Base-by-base conservation (phyloP, 1,284 basidiomycete genomes). In the Melampsora americana region DNA sequence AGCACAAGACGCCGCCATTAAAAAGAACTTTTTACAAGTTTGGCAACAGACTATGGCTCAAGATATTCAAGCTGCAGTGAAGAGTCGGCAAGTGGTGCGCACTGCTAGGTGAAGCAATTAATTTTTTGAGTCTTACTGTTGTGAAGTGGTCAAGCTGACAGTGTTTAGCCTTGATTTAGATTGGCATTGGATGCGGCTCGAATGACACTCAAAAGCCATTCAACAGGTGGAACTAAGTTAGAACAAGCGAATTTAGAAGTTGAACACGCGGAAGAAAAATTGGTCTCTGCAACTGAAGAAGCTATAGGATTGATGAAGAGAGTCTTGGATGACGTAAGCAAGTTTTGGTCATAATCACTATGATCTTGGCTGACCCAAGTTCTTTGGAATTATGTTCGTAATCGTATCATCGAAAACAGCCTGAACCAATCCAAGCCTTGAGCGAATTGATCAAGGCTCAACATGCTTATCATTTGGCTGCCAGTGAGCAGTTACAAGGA, bases 371-470 rank as follows among this genome's bases (percentile, higher is more conserved):
- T 26, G 53, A 14, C 59, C 3, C 59, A 28, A 1, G 20, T 23
- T 39, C 46, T 2, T 26, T 32, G 26, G 26, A 20, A 1, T 32
- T 35, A 20, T n/a, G 18, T 48, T 26, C 26, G 14, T 28, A n/a
- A n/a, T n/a, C n/a, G n/a, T n/a, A n/a, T 23, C 7, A 44, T 12
- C 32, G 5, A n/a, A 39, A 39, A n/a, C 39, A 94, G 92, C 95
- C 95, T 64, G 95, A 98, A 84, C 93, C 95, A 0, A 85, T 98
- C 82, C 93, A 92, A 87, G 92, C 94, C 84, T 84, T 99, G 68
- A 93, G 93, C 78, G 90, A 92, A 81, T 89, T 99, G 73, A 88
- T 90, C 82, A 96, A 96, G 84, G 92, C 96, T 64, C 70, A 72
- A n/a, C 60, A 64, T 23, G 60, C 60, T 16, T 72, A 64, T 65